Evolutionary conservation across 345 rosid species (phyloP).

Genomic region (Moricandia arvensis): DNA sequence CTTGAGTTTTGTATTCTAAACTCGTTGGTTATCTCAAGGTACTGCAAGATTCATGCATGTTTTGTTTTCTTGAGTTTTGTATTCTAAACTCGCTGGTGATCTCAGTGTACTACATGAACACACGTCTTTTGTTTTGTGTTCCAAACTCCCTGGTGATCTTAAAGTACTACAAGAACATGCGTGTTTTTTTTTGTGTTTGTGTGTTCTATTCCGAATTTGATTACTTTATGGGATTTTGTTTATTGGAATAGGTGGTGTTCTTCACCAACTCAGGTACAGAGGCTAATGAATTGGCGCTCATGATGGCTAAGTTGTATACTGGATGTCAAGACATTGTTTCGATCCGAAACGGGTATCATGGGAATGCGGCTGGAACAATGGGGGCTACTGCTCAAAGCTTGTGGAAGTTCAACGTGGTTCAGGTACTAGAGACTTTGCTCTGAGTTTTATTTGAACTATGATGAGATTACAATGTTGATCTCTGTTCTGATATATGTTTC

Average conservation of each 20-base stretch:
- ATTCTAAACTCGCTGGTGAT: too few species aligned
- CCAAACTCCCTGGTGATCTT: too few species aligned
- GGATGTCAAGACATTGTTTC: constrained; percentile 83
- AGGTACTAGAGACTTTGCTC: constrained; percentile 43
- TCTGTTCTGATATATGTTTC: neutral
- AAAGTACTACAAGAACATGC: too few species aligned
- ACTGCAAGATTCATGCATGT: neutral
- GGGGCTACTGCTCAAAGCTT: constrained; percentile 76
- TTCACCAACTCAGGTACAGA: constrained; percentile 98
- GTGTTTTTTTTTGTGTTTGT: neutral
- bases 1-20: too few species aligned
- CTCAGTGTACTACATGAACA: too few species aligned
- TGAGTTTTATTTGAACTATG: neutral
- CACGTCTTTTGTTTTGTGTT: too few species aligned
- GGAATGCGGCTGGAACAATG: constrained; percentile 94
- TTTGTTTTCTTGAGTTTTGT: too few species aligned
- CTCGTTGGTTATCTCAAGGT: too few species aligned
- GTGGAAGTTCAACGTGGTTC: constrained; percentile 88
- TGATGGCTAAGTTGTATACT: constrained; percentile 88
- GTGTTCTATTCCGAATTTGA: neutral
- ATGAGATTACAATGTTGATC: neutral
- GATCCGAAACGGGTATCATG: constrained; percentile 86
- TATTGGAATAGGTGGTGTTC: constrained; percentile 62
- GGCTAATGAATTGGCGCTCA: constrained; percentile 92
- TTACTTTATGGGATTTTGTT: constrained; percentile 5